Conservation (phyloP, 2,329 filamentous ascomycete species). For the Cladosporium sp. region DNA sequence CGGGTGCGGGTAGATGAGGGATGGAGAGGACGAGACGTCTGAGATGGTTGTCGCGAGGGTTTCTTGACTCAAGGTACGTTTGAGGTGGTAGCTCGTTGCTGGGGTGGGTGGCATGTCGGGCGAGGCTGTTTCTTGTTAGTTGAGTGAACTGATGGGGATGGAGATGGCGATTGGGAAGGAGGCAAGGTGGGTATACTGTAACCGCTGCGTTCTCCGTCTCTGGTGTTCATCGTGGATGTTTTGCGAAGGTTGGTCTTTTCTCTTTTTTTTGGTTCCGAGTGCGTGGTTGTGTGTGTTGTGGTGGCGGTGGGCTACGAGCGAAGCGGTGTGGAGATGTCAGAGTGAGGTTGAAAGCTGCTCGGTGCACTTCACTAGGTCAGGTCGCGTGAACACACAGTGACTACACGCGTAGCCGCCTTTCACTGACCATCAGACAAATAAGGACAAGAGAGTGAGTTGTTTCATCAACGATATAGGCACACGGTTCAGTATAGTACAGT, state of each 20-base stretch:
- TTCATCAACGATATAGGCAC: neutral
- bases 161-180: neutral
- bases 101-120: slow-evolving; percentile 10
- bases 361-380: neutral
- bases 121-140: slow-evolving; percentile 1
- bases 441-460: neutral
- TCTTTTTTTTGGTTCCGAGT: neutral
- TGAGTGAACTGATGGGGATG: neutral
- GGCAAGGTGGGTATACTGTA: slow-evolving; percentile 9
- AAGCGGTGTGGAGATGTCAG: neutral
- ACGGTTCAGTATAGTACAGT: neutral
- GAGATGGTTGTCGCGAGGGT: slow-evolving; percentile 18
- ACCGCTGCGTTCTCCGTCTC: slow-evolving; percentile 14
- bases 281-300: slow-evolving; percentile 11
- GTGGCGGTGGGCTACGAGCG: slow-evolving; percentile 12
- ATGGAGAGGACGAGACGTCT: slow-evolving; percentile 12
- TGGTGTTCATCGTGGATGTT: neutral
- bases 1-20: slow-evolving; percentile 18
- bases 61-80: slow-evolving; percentile 15
- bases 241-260: neutral
- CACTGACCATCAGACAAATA: neutral
- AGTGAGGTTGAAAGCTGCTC: slow-evolving; percentile 6
- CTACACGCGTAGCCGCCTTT: neutral
- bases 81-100: slow-evolving; percentile 8
- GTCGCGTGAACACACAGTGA: neutral